Conservation (phyloP, 2,329 filamentous ascomycete genomes). For the Trematosphaeria pertusa region DNA sequence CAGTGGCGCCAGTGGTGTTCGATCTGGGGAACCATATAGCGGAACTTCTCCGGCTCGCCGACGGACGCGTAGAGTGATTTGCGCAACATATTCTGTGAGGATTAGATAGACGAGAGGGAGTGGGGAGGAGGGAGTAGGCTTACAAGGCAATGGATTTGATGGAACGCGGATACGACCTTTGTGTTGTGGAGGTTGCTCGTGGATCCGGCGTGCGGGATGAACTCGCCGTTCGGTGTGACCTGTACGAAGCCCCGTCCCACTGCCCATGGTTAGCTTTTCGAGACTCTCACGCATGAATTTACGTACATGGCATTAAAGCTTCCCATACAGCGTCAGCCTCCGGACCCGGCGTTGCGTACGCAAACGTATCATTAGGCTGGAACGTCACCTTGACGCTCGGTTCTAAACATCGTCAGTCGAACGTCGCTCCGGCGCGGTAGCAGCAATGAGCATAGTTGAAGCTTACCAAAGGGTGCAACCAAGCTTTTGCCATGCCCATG, state of each 20-base stretch:
- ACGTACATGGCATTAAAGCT: conserved; percentile 3
- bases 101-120: background rate
- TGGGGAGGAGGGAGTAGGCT: no score
- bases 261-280: background rate
- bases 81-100: conserved; percentile 2
- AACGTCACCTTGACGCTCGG: background rate
- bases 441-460: no score
- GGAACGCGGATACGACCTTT: conserved; percentile 3
- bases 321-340: conserved; percentile 8
- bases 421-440: no score
- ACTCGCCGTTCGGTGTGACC: conserved; percentile 1
- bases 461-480: background rate
- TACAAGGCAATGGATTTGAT: conserved; percentile 6
- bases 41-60: background rate
- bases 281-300: background rate
- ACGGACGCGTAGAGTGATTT: conserved; percentile 3
- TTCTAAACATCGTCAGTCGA: background rate
- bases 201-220: background rate
- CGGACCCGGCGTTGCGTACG: conserved; percentile 1
- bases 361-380: conserved; percentile 5
- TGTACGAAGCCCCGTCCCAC: conserved; percentile 5
- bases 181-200: background rate
- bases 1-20: conserved; percentile 20
- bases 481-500: background rate
- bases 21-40: background rate